A percentile compares a stretch with the other conserved stretches of the same genome.
Evolutionary conservation across 2,329 filamentous ascomycete genomes (phyloP).

Genomic region (Colletotrichum agaves): DNA sequence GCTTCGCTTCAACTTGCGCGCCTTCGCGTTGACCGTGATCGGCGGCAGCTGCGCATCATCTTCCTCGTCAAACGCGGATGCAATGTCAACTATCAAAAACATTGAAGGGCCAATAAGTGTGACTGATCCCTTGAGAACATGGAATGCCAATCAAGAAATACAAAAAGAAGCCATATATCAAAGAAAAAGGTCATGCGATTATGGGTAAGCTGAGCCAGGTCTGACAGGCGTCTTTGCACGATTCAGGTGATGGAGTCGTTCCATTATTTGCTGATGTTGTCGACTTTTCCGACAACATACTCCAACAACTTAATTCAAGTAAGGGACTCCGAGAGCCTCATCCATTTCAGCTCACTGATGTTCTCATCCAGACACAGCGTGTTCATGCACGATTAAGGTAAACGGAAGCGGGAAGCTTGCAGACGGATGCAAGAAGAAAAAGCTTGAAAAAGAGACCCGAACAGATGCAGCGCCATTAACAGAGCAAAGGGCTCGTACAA

Average conservation of each 20-base stretch:
- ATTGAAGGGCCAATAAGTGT: too few relatives aligned
- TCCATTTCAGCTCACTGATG: background rate
- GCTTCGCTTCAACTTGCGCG: constrained; percentile 21
- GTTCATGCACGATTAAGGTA: constrained; percentile 11
- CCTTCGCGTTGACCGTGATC: constrained; percentile 13
- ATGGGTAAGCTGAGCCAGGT: too few relatives aligned
- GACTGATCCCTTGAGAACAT: background rate
- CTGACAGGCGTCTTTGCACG: too few relatives aligned
- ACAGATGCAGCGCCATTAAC: too few relatives aligned
- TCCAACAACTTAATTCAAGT: background rate
- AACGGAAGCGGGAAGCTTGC: background rate
- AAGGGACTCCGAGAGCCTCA: background rate
- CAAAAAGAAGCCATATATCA: background rate
- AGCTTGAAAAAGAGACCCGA: too few relatives aligned
- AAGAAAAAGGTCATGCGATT: too few relatives aligned
- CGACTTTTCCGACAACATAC: background rate
- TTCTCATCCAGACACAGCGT: background rate
- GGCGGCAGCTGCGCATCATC: constrained; percentile 4
- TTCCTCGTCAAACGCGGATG: background rate
- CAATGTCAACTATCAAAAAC: too few relatives aligned
- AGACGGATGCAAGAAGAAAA: too few relatives aligned
- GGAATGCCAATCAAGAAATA: background rate
- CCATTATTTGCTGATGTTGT: too few relatives aligned
- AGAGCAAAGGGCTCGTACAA: background rate
- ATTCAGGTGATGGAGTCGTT: too few relatives aligned